A percentile compares a stretch with the other conserved stretches of the same genome.
phyloP scores from a whole-genome alignment of 805 yeast species.

The Hanseniaspora osmophila region DNA sequence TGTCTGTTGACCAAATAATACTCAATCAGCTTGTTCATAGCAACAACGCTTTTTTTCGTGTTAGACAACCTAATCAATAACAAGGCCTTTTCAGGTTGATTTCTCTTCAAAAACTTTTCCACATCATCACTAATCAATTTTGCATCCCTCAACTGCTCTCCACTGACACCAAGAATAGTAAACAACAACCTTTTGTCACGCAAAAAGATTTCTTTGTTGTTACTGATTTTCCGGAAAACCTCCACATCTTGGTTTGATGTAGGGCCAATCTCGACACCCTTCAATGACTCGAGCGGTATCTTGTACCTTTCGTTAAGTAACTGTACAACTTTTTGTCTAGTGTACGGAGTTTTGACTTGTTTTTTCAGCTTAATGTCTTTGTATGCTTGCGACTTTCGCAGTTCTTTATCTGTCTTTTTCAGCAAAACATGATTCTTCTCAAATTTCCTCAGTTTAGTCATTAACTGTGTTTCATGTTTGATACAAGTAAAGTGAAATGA shows the following conservation, averaged over 20 bases:
- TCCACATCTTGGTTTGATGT: conserved; percentile 22
- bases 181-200: conserved; percentile 35
- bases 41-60: conserved; percentile 37
- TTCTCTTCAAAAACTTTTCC: conserved; percentile 34
- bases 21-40: conserved; percentile 46
- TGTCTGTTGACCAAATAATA: conserved; percentile 30
- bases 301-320: conserved; percentile 10
- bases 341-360: conserved; percentile 15
- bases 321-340: conserved; percentile 17
- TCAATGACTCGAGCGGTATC: conserved; percentile 12
- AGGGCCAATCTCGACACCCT: conserved; percentile 23
- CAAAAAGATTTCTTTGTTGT: conserved; percentile 7
- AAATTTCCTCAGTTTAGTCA: conserved; percentile 3
- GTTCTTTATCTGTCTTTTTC: conserved; percentile 12
- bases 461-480: conserved; percentile 3
- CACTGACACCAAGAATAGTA: conserved; percentile 44
- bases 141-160: conserved; percentile 44
- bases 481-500: neutral
- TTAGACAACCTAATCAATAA: conserved; percentile 33
- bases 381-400: conserved; percentile 9
- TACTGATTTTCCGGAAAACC: conserved; percentile 9
- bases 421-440: conserved; percentile 4
- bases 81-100: conserved; percentile 38
- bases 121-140: conserved; percentile 41
- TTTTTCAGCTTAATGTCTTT: conserved; percentile 10